These are phyloP conservation scores for Polytolypa hystricis DNA, from an alignment of 2,329 filamentous ascomycete genomes.

Conservation along the genomic window DNA sequence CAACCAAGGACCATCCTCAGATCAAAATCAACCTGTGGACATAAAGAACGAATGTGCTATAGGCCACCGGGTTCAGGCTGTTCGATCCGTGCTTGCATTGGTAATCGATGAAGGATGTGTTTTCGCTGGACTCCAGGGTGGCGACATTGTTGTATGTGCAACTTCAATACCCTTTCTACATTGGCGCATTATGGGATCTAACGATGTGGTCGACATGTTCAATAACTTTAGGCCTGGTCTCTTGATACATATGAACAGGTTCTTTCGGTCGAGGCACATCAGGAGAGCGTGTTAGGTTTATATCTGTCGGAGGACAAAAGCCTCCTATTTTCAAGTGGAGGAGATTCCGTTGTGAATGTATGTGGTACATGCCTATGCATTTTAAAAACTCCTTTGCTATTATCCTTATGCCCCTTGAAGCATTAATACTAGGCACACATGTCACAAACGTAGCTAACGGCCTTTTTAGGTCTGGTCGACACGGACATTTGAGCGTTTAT, in stretches of 20 bases:
- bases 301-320: conserved; percentile 63
- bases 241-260: conserved; percentile 77
- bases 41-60: conserved; percentile 26
- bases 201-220: not conserved
- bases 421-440: not conserved
- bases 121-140: conserved; percentile 85
- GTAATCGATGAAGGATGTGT: conserved; percentile 70
- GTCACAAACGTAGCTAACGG: too few species aligned
- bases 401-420: not conserved
- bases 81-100: conserved; percentile 53
- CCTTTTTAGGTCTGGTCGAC: conserved; percentile 64
- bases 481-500: conserved; percentile 60
- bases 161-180: not conserved
- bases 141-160: conserved; percentile 63
- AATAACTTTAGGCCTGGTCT: conserved; percentile 55
- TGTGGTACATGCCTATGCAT: conserved; percentile 8
- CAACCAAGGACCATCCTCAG: too few species aligned
- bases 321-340: conserved; percentile 82
- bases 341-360: conserved; percentile 84
- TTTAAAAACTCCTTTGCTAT: not conserved
- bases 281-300: conserved; percentile 78
- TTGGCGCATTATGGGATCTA: too few species aligned
- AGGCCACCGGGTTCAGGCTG: conserved; percentile 32
- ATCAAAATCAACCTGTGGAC: too few species aligned
- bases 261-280: conserved; percentile 72